Evolutionary conservation across 2,329 filamentous ascomycete species (phyloP).

Genomic region (Nothopassalora personata): DNA sequence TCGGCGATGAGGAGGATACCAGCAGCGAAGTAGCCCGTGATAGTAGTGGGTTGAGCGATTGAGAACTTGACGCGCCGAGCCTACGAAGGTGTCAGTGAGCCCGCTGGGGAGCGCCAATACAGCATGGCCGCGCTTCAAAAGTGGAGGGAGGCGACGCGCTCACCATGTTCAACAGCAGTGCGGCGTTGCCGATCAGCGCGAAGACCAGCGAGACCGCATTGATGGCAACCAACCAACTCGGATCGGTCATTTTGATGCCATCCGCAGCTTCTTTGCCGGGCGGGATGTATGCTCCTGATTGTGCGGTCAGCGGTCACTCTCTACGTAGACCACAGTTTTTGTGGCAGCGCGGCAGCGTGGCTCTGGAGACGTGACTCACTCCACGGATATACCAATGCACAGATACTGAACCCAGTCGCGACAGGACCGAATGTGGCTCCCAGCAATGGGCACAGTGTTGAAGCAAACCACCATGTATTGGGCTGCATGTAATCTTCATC

Average conservation of each 20-base stretch:
- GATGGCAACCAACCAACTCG: slow-evolving; percentile 47
- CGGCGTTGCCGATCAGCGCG: slow-evolving; percentile 51
- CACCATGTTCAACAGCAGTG: slow-evolving; percentile 56
- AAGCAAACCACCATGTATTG: slow-evolving; percentile 56
- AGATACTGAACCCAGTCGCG: slow-evolving; percentile 37
- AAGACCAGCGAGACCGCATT: slow-evolving; percentile 53
- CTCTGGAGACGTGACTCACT: slow-evolving; percentile 32
- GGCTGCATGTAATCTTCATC: slow-evolving; percentile 40
- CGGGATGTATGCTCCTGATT: neutral
- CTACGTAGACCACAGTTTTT: neutral
- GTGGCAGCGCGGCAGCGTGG: slow-evolving; percentile 31
- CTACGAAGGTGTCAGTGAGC: neutral
- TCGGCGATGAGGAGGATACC: slow-evolving; percentile 51
- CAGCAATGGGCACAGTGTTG: slow-evolving; percentile 53
- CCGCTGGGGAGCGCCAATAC: too few species aligned
- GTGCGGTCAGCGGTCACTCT: neutral
- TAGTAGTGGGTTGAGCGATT: slow-evolving; percentile 55
- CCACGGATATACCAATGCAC: slow-evolving; percentile 53
- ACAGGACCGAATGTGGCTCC: slow-evolving; percentile 43
- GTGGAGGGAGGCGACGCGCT: neutral
- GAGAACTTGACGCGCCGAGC: slow-evolving; percentile 49
- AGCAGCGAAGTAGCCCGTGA: slow-evolving; percentile 54
- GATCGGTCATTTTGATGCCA: slow-evolving; percentile 47
- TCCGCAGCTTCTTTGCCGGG: slow-evolving; percentile 25
- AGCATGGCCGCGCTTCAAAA: too few species aligned